Evolutionary conservation across 2,329 filamentous ascomycete species (phyloP).

Genomic region (Aspergillus chevalieri): DNA sequence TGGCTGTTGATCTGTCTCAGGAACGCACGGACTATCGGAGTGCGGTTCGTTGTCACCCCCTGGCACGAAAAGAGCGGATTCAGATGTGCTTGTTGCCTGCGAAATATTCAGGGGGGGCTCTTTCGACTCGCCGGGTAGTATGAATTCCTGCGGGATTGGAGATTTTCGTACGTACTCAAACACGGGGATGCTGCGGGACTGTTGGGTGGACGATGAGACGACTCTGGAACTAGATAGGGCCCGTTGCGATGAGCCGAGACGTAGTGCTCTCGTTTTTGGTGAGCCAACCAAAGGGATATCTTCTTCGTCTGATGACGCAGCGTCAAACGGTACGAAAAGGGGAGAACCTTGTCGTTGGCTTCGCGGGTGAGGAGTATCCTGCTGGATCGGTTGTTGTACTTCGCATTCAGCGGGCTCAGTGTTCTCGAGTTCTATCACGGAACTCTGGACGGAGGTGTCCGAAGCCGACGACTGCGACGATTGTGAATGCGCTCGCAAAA

Average conservation of each 20-base stretch:
- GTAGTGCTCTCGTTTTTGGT: background rate
- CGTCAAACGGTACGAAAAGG: slow-evolving; percentile 12
- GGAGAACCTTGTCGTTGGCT: slow-evolving; percentile 7
- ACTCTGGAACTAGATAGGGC: background rate
- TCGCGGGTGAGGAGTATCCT: background rate
- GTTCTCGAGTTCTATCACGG: background rate
- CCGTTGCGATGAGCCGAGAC: background rate
- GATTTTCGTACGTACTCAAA: slow-evolving; percentile 9
- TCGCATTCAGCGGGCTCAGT: slow-evolving; percentile 1
- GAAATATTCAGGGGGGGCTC: background rate
- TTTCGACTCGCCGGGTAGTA: slow-evolving; percentile 11
- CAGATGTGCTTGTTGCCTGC: background rate
- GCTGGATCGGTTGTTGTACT: background rate
- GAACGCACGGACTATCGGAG: background rate
- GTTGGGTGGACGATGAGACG: background rate
- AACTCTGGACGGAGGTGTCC: background rate
- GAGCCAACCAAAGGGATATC: background rate
- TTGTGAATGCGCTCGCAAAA: background rate
- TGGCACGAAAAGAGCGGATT: background rate
- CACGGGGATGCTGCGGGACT: background rate
- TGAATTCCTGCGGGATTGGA: slow-evolving; percentile 11
- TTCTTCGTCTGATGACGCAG: background rate
- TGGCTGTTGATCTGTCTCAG: background rate
- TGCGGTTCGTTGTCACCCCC: background rate
- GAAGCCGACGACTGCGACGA: background rate